Evolutionary conservation across 78 protist species (phyloP).

Genomic region (Dictyostelium citrinum): DNA sequence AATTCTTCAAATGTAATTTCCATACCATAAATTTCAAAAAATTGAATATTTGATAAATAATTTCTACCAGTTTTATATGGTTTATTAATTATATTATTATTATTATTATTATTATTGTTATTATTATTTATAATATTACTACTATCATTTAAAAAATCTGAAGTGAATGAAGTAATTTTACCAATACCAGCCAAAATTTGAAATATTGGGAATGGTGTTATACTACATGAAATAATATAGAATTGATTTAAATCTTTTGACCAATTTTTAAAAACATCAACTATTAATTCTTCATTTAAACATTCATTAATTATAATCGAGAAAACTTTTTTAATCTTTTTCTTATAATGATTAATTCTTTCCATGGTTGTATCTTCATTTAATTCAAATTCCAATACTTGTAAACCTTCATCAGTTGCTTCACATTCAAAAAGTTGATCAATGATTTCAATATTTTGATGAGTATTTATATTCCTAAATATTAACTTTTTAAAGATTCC

Average conservation of each 20-base stretch:
- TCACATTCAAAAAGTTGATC: not conserved
- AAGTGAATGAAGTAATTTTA: not conserved
- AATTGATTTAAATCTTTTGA: not conserved
- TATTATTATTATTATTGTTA: not conserved
- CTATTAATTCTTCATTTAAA: not conserved
- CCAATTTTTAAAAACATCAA: not conserved
- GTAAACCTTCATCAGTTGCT: not conserved
- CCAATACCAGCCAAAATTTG: not conserved
- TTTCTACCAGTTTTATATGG: not conserved
- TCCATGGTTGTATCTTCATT: not conserved
- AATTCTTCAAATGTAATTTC: not conserved
- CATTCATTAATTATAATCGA: not conserved
- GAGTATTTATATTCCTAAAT: not conserved
- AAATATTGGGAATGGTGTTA: not conserved
- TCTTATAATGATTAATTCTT: not conserved
- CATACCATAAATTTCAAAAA: not conserved
- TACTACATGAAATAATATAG: not conserved
- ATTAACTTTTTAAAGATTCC: not conserved
- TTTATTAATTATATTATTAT: not conserved
- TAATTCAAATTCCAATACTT: not conserved
- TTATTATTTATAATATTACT: not conserved
- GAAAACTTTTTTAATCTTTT: not conserved
- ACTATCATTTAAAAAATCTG: not conserved
- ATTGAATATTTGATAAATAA: not conserved
- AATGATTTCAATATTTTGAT: not conserved